Conservation (phyloP, 768 basidiomycete genomes). For the Tricholoma sp. region DNA sequence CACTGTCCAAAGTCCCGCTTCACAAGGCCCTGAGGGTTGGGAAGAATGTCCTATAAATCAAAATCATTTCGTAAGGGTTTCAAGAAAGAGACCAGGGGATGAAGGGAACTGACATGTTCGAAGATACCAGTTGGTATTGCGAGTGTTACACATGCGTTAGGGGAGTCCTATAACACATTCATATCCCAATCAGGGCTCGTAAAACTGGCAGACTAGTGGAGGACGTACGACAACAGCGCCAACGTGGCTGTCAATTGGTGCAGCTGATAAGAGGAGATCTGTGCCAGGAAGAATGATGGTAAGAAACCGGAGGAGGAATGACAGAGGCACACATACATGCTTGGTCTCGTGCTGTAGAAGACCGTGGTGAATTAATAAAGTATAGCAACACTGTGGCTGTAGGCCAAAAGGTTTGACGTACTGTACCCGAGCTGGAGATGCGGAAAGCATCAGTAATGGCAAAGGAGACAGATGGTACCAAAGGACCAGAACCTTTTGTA, state of each 20-base stretch:
- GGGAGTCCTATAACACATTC: conserved; percentile 47
- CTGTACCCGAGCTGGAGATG: conserved; percentile 61
- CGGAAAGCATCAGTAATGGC: background rate
- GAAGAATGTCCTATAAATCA: conserved; percentile 54
- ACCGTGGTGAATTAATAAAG: background rate
- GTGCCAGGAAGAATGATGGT: background rate
- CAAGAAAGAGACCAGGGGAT: background rate
- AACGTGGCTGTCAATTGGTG: conserved; percentile 60
- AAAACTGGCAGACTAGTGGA: background rate
- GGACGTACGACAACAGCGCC: conserved; percentile 59
- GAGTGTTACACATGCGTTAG: conserved; percentile 74
- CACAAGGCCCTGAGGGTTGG: conserved; percentile 55
- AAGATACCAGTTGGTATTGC: conserved; percentile 77
- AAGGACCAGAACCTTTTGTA: conserved; percentile 48
- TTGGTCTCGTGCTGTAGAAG: conserved; percentile 61
- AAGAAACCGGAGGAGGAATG: background rate
- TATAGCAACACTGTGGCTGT: background rate
- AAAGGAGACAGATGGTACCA: background rate
- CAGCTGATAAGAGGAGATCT: conserved; percentile 64
- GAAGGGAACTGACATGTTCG: conserved; percentile 44
- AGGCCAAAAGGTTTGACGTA: conserved; percentile 26
- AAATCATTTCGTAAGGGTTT: background rate
- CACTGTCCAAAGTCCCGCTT: conserved; percentile 61
- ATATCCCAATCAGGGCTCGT: background rate
- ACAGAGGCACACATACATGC: conserved; percentile 40